These are phyloP conservation scores for Aulographum hederae DNA, from an alignment of 2,329 filamentous ascomycete genomes.

Conservation along the genomic window DNA sequence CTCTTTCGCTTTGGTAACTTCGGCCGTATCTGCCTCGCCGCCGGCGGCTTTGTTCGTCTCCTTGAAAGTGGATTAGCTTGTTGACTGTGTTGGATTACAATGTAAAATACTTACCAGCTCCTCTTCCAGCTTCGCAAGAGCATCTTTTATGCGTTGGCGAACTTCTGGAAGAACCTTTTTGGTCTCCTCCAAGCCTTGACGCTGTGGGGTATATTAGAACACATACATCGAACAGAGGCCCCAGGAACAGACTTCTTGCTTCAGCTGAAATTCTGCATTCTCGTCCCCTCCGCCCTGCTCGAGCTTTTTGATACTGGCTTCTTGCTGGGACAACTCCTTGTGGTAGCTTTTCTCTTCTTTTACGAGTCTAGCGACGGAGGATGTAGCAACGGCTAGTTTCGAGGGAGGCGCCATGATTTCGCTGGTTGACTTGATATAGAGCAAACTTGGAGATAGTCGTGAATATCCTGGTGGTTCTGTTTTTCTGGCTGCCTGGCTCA, in stretches of 20 bases:
- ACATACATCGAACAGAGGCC: not conserved
- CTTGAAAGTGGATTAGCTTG: constrained; percentile 9
- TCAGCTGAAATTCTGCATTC: constrained; percentile 63
- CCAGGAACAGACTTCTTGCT: constrained; percentile 54
- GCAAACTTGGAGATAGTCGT: not conserved
- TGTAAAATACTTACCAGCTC: constrained; percentile 43
- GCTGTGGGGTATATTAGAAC: constrained; percentile 35
- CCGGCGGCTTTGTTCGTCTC: constrained; percentile 21
- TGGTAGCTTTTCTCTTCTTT: constrained; percentile 88
- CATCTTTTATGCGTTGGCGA: constrained; percentile 49
- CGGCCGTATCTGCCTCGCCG: constrained; percentile 19
- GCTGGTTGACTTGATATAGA: constrained; percentile 1
- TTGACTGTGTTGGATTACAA: too few species aligned
- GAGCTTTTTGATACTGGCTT: constrained; percentile 51
- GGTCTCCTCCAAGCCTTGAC: constrained; percentile 71
- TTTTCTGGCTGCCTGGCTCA: not conserved
- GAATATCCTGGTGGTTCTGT: not conserved
- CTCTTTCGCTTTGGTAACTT: constrained; percentile 26
- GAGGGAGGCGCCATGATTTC: constrained; percentile 55
- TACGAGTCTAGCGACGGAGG: constrained; percentile 63
- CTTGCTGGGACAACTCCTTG: constrained; percentile 63
- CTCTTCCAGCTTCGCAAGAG: constrained; percentile 55
- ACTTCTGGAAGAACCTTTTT: constrained; percentile 63
- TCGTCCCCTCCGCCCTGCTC: constrained; percentile 43
- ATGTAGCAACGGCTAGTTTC: constrained; percentile 60